Evolutionary conservation across 495 filamentous ascomycete genomes (phyloP), one percentile per base, ranked within the genome.

Genomic region (Jackrogersella minutella): DNA sequence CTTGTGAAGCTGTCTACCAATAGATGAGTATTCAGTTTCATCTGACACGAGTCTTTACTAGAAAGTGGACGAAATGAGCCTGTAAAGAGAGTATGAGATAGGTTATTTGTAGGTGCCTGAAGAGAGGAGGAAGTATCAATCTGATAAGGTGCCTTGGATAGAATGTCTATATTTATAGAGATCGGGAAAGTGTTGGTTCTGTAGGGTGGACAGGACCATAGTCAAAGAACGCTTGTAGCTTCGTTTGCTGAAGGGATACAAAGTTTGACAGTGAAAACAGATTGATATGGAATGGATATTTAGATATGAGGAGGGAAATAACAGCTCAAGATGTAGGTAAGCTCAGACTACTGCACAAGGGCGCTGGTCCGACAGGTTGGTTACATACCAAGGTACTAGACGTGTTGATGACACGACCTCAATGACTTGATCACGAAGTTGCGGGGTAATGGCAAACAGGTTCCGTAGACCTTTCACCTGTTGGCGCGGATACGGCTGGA

Each of bases 331-430:
- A 24, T 40, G 56, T 37, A 61, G n/a, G 34, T 19, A 31, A 8
- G 33, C 41, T 31, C 13, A 33, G 36, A 22, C 50, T 44, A 53
- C 58, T 39, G 43, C 43, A 57, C 0, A 5, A 43, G 60, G 57
- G 37, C 22, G 46, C 16, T 57, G 36, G 19, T 43, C n/a, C 30
- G 24, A 13, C 13, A 31, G 46, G 36, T 40, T 47, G 8, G 10
- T 37, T 44, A 67, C 43, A 43, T 62, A 21, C 47, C 17, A n/a
- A n/a, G n/a, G n/a, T n/a, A n/a, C n/a, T n/a, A 52, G 57, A 43
- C 5, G 36, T 60, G 36, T 44, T 52, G 39, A 34, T 54, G 22
- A 59, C 34, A 17, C 9, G 7, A n/a, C 24, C n/a, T n/a, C n/a
- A n/a, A n/a, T n/a, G n/a, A n/a, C n/a, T n/a, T 58, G 28, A 39